Evolutionary conservation across 495 filamentous ascomycete species (phyloP), one percentile per base, ranked within the genome.

Genomic region (Opeltia flavorubescens): DNA sequence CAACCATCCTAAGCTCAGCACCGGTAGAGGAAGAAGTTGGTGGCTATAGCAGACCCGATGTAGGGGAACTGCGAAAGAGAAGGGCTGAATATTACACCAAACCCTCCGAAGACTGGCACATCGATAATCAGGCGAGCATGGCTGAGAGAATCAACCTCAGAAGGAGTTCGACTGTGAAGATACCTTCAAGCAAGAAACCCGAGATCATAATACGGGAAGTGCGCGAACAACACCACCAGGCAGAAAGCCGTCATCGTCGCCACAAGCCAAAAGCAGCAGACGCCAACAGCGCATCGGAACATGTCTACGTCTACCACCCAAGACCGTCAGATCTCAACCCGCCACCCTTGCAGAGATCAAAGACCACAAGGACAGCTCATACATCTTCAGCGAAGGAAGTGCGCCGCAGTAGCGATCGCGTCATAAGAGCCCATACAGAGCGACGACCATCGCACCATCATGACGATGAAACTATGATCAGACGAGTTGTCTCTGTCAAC

Each of bases 281-380:
- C 3, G 35, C 29, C 21, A 46, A 43, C 5, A 29, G 15, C 8
- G 47, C 35, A 12, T 17, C 5, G 12, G 30, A 20, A 4, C 17
- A 46, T 40, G 42, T 46, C 6, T 13, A 33, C 1, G 43, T 39
- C 44, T 26, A 20, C n/a, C 21, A 33, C 30, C 24, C 24, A 47
- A 23, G 29, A 24, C 15, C n/a, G 21, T 11, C n/a, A 33, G 36
- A 1, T 24, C n/a, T 17, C 17, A 34, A 34, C 17, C 47, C 43
- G 24, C 21, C 23, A 42, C 46, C 23, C 54, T 42, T 30, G 40
- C 56, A 28, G 56, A 63, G 52, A 58, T 64, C 53, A 49, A 54
- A 38, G 48, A 50, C 46, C 48, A 55, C 52, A 44, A 51, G 44
- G 54, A 59, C 46, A 30, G 28, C 35, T 53, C 54, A 4, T 50